These are phyloP conservation scores for Phaeosphaeria sp. DNA, from an alignment of 2,329 filamentous ascomycete genomes.

Conservation along the genomic window DNA sequence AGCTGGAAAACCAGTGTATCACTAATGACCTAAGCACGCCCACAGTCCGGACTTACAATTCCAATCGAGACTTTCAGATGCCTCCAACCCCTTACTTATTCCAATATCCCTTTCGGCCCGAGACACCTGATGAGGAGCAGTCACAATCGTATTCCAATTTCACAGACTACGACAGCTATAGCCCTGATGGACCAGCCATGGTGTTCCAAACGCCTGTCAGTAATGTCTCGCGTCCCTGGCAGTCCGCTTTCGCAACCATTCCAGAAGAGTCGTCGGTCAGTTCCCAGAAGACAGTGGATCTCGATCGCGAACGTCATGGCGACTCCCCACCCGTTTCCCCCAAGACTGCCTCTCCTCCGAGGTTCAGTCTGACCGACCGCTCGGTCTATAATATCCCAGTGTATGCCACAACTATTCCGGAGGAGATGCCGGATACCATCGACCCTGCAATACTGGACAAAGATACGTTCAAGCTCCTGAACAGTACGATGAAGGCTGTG, in stretches of 20 bases:
- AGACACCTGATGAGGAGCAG: slow-evolving; percentile 15
- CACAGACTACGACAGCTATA: slow-evolving; percentile 26
- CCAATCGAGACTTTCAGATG: slow-evolving; percentile 6
- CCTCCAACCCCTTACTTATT: slow-evolving; percentile 21
- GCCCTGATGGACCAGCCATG: slow-evolving; percentile 26
- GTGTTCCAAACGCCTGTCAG: slow-evolving; percentile 26
- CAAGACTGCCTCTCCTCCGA: slow-evolving; percentile 38
- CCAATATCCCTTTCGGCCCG: slow-evolving; percentile 30
- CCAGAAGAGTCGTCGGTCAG: slow-evolving; percentile 31
- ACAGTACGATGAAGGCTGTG: slow-evolving; percentile 17
- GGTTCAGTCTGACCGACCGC: slow-evolving; percentile 16
- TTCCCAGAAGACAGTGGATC: slow-evolving; percentile 17
- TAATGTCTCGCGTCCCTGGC: slow-evolving; percentile 19
- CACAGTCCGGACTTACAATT: slow-evolving; percentile 55
- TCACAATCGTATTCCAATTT: slow-evolving; percentile 13
- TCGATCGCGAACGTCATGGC: slow-evolving; percentile 13
- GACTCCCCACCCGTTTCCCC: slow-evolving; percentile 50
- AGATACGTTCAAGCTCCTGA: slow-evolving; percentile 27
- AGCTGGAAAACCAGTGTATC: not conserved
- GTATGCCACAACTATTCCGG: slow-evolving; percentile 40
- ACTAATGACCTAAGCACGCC: slow-evolving; percentile 61
- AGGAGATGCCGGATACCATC: slow-evolving; percentile 32
- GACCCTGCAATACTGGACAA: slow-evolving; percentile 34
- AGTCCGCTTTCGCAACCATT: slow-evolving; percentile 33
- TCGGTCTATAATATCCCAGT: slow-evolving; percentile 30